A percentile compares a stretch with the other conserved stretches of the same genome.
Evolutionary conservation across 768 basidiomycete genomes (phyloP).

Genomic region (Peribolospora baueri): DNA sequence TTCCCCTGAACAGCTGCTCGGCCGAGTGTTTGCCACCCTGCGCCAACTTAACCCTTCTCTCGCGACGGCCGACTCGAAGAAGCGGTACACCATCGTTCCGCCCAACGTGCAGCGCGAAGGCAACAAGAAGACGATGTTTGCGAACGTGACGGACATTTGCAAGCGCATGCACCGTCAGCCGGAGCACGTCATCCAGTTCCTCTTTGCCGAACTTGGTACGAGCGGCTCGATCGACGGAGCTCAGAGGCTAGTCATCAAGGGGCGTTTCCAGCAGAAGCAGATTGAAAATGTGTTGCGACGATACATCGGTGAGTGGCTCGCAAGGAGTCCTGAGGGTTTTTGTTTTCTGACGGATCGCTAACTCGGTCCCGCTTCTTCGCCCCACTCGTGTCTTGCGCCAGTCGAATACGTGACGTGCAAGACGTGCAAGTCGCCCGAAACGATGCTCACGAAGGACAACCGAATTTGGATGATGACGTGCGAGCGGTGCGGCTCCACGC

Average conservation of each 20-base stretch:
- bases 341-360: neutral
- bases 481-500: constrained; percentile 67
- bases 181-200: constrained; percentile 88
- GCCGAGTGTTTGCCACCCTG: constrained; percentile 69
- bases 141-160: constrained; percentile 92
- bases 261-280: constrained; percentile 94
- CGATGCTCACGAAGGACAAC: constrained; percentile 86
- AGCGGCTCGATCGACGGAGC: constrained; percentile 83
- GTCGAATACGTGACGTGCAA: constrained; percentile 99
- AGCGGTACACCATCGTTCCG: constrained; percentile 79
- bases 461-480: constrained; percentile 67
- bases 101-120: constrained; percentile 81
- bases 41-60: constrained; percentile 86
- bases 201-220: constrained; percentile 96
- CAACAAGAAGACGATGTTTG: constrained; percentile 94
- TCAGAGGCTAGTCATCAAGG: constrained; percentile 82
- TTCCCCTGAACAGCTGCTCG: constrained; percentile 41
- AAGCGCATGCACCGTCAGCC: constrained; percentile 94
- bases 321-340: neutral
- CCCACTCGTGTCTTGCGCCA: constrained; percentile 16
- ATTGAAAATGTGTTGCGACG: constrained; percentile 87
- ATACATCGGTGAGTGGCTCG: constrained; percentile 55
- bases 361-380: neutral
- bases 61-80: constrained; percentile 38
- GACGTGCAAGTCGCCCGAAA: constrained; percentile 97